Percentiles rank a stretch among this genome's conserved stretches.
Evolutionary conservation across 2,329 filamentous ascomycete genomes (phyloP).

Genomic region (Curvularia sp.): DNA sequence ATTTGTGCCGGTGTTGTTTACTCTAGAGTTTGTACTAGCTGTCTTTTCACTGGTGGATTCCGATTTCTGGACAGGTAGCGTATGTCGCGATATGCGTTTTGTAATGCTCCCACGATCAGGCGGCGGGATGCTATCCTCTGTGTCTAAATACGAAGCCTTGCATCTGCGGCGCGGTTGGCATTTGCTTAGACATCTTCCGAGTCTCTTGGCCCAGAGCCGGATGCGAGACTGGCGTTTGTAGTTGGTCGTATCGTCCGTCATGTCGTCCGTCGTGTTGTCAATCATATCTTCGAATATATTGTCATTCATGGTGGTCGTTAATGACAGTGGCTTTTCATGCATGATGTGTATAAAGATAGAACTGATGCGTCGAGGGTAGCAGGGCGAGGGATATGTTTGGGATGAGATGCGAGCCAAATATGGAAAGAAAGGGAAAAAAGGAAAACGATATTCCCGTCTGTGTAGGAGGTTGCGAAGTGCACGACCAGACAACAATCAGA

Average conservation of each 20-base stretch:
- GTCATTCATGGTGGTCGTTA: background rate
- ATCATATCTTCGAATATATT: background rate
- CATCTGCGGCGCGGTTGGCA: slow-evolving; percentile 10
- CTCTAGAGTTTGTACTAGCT: slow-evolving; percentile 1
- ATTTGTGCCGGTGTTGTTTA: background rate
- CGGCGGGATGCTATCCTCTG: background rate
- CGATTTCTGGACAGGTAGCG: slow-evolving; percentile 2
- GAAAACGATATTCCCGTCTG: background rate
- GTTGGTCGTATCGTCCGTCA: background rate
- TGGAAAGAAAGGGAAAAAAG: slow-evolving; percentile 3
- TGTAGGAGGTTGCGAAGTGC: slow-evolving; percentile 1
- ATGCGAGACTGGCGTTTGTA: slow-evolving; percentile 12
- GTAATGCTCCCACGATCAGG: background rate
- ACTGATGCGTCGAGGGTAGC: background rate
- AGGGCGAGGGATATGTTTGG: background rate
- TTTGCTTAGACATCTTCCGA: slow-evolving; percentile 11
- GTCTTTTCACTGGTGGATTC: slow-evolving; percentile 1
- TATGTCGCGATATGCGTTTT: background rate
- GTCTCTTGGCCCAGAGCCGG: slow-evolving; percentile 12
- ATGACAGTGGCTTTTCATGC: background rate
- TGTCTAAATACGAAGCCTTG: slow-evolving; percentile 8
- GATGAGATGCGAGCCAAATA: background rate
- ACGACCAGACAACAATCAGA: background rate
- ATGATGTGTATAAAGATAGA: background rate
- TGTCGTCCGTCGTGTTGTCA: background rate